Evolutionary conservation across 148 eudicot genomes (phyloP).

Genomic region (Chenopodium suecicum): DNA sequence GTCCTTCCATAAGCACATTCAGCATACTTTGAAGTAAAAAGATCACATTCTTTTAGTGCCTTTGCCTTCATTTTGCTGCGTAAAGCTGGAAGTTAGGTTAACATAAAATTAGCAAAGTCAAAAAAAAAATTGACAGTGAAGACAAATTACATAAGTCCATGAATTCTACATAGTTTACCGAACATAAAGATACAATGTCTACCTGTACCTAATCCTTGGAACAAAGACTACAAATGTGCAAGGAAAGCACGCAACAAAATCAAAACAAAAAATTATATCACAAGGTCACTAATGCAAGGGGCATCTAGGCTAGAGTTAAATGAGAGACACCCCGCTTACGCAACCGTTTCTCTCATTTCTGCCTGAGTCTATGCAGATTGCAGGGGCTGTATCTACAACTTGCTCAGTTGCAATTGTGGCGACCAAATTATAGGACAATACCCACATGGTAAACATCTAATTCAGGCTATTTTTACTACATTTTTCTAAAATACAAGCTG

Average conservation of each 20-base stretch:
- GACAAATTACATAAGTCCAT: background rate
- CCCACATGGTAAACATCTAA: background rate
- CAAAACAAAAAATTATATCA: background rate
- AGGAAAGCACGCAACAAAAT: background rate
- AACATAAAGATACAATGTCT: background rate
- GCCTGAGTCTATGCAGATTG: no score
- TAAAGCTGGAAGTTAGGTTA: slow-evolving; percentile 63
- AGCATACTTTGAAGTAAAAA: slow-evolving; percentile 64
- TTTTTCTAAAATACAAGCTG: background rate
- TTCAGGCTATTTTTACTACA: background rate
- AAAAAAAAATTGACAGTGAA: background rate
- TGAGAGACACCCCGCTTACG: no score
- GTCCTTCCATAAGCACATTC: slow-evolving; percentile 93
- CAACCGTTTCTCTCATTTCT: no score
- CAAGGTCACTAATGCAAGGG: background rate
- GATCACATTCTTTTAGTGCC: slow-evolving; percentile 82
- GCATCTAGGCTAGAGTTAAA: background rate
- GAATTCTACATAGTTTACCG: background rate
- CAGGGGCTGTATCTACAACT: no score
- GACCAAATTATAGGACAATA: background rate
- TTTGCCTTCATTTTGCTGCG: slow-evolving; percentile 98
- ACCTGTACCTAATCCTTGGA: background rate
- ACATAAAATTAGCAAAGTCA: slow-evolving; percentile 29
- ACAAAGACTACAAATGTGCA: slow-evolving; percentile 1
- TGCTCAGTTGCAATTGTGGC: no score